Percentiles rank a stretch among this genome's conserved stretches.
phyloP scores from a whole-genome alignment of 1,284 basidiomycete species.

The Ceratobasidium sp. region DNA sequence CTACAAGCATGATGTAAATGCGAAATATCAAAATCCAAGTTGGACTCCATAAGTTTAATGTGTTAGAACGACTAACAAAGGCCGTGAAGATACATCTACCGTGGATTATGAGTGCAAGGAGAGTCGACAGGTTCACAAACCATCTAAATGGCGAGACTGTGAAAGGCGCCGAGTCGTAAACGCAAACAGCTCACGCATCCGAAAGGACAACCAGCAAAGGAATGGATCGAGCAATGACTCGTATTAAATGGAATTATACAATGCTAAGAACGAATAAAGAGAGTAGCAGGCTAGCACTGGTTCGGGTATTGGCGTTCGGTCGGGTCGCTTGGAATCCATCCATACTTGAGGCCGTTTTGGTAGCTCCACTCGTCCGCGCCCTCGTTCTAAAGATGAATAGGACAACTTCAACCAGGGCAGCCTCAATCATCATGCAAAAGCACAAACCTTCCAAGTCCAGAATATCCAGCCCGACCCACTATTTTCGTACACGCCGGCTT shows the following conservation, averaged over 20 bases:
- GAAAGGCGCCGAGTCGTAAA: too few species aligned
- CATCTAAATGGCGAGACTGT: too few species aligned
- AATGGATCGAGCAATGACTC: too few species aligned
- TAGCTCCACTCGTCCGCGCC: conserved; percentile 72
- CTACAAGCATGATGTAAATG: too few species aligned
- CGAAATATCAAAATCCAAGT: too few species aligned
- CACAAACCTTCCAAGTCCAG: conserved; percentile 75
- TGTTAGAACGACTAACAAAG: too few species aligned
- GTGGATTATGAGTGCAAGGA: too few species aligned
- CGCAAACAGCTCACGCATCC: too few species aligned
- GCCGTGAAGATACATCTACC: too few species aligned
- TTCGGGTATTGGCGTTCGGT: conserved; percentile 57
- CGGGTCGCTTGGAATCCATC: conserved; percentile 81
- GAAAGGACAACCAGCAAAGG: too few species aligned
- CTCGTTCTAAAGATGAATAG: conserved; percentile 57
- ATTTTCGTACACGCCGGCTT: conserved; percentile 53
- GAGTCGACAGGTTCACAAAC: too few species aligned
- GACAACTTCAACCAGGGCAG: background rate
- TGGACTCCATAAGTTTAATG: too few species aligned
- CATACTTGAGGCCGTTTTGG: conserved; percentile 67
- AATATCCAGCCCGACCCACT: conserved; percentile 69
- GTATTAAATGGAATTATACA: background rate
- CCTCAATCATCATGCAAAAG: background rate
- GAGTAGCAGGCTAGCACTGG: conserved; percentile 55
- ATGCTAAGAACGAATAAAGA: background rate